Base-by-base conservation (phyloP, 768 basidiomycete species). In the Tylopilus rubrobrunneus region DNA sequence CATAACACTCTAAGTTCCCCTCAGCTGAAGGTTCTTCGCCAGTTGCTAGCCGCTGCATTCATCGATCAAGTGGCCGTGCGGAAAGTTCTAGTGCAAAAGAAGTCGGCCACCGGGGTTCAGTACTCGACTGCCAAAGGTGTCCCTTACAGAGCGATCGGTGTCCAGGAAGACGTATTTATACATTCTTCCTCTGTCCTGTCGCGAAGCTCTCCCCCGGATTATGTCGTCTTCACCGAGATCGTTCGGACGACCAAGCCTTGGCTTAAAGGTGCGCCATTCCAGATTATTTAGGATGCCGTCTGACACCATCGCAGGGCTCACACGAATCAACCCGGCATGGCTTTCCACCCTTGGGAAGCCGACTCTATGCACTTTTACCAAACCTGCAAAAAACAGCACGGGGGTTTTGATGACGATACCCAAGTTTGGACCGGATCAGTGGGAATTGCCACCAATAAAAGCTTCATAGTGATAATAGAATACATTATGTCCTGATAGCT, bases 41-140 rank as follows among this genome's bases (percentile, higher is more conserved):
- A 98, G 66, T 78, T 98, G 10, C 65, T 98, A 44, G 78, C 89
- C 0, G 87, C 96, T 10, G 90, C 84, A 15, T 98, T 97, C 72
- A 91, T 98, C 59, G 95, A 99, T 69, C 92, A 96, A 70, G 84
- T 98, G 14, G 97, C 97, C 8, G 79, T 95, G 14, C 84, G 97
- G 27, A 92, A 89, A 65, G 96, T 98, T 66, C 69, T 91, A 33
- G 77, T 85, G 14, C 79, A 84, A 43, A 83, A 82, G 56, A 73
- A 77, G 45, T 72, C 76, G 15, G 74, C 78, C 3, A 74, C 78
- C 12, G 90, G 88, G 5, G 72, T 77, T 42, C 86, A 91, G 60
- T 90, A 79, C 67, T 76, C 86, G 9, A 91, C 84, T 25, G 81
- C 87, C 0, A 85, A 84, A 62, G 88, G 87, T 8, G 83, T 98